Evolutionary conservation across 495 filamentous ascomycete species (phyloP).

Genomic region (Staphylotrichum tortipilum): DNA sequence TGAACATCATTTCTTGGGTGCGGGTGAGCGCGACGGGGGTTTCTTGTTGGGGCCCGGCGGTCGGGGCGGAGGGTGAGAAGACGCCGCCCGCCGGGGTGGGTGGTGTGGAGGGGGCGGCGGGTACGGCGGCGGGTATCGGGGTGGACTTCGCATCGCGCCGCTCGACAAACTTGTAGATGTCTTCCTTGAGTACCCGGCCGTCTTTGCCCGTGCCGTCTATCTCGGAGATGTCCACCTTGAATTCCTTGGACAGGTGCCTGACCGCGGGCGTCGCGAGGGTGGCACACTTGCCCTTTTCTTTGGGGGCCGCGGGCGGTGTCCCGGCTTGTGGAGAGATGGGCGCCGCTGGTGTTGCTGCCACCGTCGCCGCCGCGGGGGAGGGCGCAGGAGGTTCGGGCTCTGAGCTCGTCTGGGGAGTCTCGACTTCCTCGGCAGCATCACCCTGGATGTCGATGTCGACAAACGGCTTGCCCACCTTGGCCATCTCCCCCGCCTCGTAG

Average conservation of each 20-base stretch:
- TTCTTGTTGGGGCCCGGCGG: constrained; percentile 51
- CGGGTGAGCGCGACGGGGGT: constrained; percentile 56
- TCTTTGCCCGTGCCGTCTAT: constrained; percentile 83
- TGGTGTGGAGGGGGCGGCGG: not conserved
- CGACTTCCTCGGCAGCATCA: constrained; percentile 32
- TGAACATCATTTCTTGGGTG: constrained; percentile 91
- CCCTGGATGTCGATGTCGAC: constrained; percentile 67
- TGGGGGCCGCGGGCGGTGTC: not conserved
- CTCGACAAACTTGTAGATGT: constrained; percentile 67
- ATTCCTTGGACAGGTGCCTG: constrained; percentile 72
- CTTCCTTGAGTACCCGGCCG: constrained; percentile 86
- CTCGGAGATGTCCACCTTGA: constrained; percentile 65
- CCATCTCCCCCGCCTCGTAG: constrained; percentile 93
- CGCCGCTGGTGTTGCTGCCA: constrained; percentile 6
- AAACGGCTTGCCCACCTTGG: constrained; percentile 80
- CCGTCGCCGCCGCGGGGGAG: not conserved
- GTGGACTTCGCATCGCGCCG: constrained; percentile 32
- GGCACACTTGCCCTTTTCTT: constrained; percentile 46
- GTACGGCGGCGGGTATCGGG: constrained; percentile 7
- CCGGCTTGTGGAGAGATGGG: not conserved
- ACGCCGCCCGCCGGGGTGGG: constrained; percentile 8
- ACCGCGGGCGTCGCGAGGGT: constrained; percentile 87
- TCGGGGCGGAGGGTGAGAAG: constrained; percentile 7
- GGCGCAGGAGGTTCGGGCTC: no score
- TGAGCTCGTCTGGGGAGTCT: not conserved